Evolutionary conservation across 2,329 filamentous ascomycete species (phyloP).

Genomic region (Arthrobotrys iridis): DNA sequence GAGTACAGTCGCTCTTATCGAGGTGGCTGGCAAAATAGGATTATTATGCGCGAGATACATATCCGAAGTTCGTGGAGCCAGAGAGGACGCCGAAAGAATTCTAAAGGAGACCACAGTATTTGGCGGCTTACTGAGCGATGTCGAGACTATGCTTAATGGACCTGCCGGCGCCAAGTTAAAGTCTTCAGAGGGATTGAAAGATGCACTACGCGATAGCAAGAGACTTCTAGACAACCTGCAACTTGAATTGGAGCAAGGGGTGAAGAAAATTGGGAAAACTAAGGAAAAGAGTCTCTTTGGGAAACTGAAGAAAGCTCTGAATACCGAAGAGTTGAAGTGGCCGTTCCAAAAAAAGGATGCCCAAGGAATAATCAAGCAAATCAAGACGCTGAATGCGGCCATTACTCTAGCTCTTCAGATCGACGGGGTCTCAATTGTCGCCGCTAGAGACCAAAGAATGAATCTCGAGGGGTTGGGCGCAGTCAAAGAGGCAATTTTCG

Average conservation of each 20-base stretch:
- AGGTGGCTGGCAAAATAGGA: conserved; percentile 29
- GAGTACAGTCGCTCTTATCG: conserved; percentile 33
- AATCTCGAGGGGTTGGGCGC: neutral
- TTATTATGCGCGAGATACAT: conserved; percentile 35
- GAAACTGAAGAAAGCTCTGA: neutral
- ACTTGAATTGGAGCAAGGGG: neutral
- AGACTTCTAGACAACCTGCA: neutral
- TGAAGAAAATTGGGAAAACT: neutral
- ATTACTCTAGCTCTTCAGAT: neutral
- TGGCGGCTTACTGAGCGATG: neutral
- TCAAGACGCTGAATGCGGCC: neutral
- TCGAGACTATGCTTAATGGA: neutral
- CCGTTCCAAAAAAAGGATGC: neutral
- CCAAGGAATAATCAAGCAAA: neutral
- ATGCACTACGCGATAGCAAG: neutral
- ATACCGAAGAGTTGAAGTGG: neutral
- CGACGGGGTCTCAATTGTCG: neutral
- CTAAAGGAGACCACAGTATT: neutral
- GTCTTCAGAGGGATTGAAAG: neutral
- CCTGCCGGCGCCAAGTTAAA: neutral
- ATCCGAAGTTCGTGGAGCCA: conserved; percentile 13
- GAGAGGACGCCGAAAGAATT: conserved; percentile 13
- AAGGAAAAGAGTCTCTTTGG: neutral
- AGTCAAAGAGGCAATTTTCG: conserved; percentile 46
- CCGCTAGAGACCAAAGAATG: neutral